Base-by-base conservation (phyloP, 306 rosid genomes). In the Astragalus membranaceus region DNA sequence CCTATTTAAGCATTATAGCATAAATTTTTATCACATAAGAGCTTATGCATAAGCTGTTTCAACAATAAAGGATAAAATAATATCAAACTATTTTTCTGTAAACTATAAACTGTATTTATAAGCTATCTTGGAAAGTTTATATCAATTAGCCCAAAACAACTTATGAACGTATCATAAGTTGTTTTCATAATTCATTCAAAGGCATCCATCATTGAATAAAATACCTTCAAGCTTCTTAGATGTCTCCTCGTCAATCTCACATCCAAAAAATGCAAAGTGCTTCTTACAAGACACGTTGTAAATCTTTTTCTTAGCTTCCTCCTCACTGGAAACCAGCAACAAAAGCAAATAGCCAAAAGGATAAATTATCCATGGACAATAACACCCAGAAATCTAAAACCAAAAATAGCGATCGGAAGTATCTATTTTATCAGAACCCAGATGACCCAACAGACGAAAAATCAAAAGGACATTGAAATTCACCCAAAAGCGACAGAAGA, bases 201-300 rank as follows among this genome's bases (percentile, higher is more conserved):
- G 2, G 5, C 0, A 8, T 55, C 7, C 0, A 15, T 9, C 9
- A 11, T 78, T 60, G 10, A 86, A 89, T 4, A 8, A 70, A 26
- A 68, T 15, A 88, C 97, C 96, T 85, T 86, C 99, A 0, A 95
- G 82, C 89, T 91, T 95, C 48, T 87, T 87, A 32, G 99, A 86
- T 1, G 97, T 95, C 81, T 95, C 99, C 75, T 95, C 96, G 2
- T 91, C 99, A 64, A 95, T 79, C 80, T 89, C 95, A 46, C 92
- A 85, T 8, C 99, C 99, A 66, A 95, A 26, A 26, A 26, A 95
- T 1, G 97, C 97, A 35, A 84, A 87, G 72, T 91, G 89, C 81
- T 97, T 83, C 80, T 86, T 92, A 7, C 92, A 95, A 0, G 97
- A 87, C 26, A 91, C 92, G 69, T 95, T 95, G 81, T 91, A 91